Base-by-base conservation (phyloP, 2,329 filamentous ascomycete genomes). In the Hypoxylon sp. region DNA sequence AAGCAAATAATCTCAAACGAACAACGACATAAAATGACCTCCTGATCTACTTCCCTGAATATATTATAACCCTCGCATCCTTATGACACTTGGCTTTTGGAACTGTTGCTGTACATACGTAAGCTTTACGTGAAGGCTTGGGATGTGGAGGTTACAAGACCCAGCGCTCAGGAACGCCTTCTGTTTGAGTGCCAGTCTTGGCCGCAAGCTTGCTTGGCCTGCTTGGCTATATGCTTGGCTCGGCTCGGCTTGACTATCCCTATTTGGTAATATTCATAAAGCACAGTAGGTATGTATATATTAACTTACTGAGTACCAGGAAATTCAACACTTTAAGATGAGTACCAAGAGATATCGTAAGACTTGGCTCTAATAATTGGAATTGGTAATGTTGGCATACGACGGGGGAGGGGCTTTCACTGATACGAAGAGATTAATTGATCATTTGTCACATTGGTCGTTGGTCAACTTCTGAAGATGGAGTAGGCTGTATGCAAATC, bases 401-500 rank as follows among this genome's bases (percentile, higher is more conserved):
- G 58, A 30, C 37, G 32, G 5, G 9, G 30, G 43, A 46, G 16
- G 45, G 43, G 16, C 45, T 56, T 5, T 53, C 41, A 56, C 52
- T 29, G 25, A 43, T 23, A 23, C 21, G 25, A 37, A 23, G 21
- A 55, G 25, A 45, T 56, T 55, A 14, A 48, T 72, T 55, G 65
- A 61, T 70, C 60, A 67, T 67, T 41, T 70, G 48, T 74, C 74
- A 75, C 74, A 71, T 74, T 73, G 66, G 65, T 68, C 70, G 51
- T 73, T 66, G 70, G 71, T 70, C 63, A 68, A 67, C 68, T 61
- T 68, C 67, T 74, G 60, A 61, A 65, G 64, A 69, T 71, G 73
- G 72, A 74, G 70, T 74, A 73, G 70, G 69, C 72, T 68, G 68
- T 64, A 72, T 76, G 73, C 74, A 77, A 77, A 76, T 77, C 74